Percentiles rank a stretch among this genome's conserved stretches.
These are phyloP conservation scores for Extremus antarcticus DNA, from an alignment of 495 filamentous ascomycete species.

Conservation along the genomic window DNA sequence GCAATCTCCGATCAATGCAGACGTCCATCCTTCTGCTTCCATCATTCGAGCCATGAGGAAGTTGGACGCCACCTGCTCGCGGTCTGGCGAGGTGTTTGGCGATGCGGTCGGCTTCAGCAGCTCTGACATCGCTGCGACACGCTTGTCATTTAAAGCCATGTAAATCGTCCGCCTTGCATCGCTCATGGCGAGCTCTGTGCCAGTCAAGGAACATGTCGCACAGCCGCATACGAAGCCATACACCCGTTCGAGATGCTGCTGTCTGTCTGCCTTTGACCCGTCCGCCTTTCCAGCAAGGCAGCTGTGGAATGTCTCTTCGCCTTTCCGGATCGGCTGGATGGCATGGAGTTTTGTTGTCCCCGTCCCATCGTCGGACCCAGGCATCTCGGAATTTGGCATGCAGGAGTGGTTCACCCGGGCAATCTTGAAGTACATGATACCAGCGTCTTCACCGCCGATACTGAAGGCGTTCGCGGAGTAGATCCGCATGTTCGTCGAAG, in stretches of 20 bases:
- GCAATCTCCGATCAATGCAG: neutral
- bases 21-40: neutral
- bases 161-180: neutral
- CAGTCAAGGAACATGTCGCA: neutral
- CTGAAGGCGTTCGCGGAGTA: neutral
- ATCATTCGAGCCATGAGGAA: neutral
- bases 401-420: neutral
- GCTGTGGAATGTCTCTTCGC: neutral
- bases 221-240: neutral
- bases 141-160: neutral
- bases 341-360: neutral
- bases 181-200: neutral
- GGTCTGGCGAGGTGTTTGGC: neutral
- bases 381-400: neutral
- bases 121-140: neutral
- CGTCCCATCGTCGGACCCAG: neutral
- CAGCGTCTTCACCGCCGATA: neutral
- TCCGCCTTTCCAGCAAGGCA: neutral
- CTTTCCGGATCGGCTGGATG: neutral
- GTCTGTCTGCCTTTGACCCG: neutral
- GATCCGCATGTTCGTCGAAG: neutral
- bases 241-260: neutral
- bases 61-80: neutral
- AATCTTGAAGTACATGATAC: neutral
- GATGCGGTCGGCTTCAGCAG: neutral